These are phyloP conservation scores for Cupressus sempervirens DNA, from an alignment of 75 land plant species.

Conservation along the genomic window DNA sequence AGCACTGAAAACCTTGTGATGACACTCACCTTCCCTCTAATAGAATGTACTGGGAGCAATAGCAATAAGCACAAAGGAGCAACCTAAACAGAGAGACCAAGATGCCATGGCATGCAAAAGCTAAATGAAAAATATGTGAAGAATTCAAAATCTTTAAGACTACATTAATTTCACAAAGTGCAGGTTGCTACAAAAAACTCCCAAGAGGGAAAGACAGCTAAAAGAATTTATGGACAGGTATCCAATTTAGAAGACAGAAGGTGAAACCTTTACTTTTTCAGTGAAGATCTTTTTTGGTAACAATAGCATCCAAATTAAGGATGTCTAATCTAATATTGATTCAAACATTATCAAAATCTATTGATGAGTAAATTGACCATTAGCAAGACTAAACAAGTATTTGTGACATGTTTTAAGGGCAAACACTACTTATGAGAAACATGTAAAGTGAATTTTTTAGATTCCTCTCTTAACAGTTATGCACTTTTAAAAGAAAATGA, in stretches of 20 bases:
- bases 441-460: background rate
- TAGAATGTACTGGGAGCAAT: background rate
- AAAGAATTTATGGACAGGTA: background rate
- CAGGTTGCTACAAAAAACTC: background rate
- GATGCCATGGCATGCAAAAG: too few species aligned
- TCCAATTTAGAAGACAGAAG: background rate
- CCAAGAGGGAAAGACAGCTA: background rate
- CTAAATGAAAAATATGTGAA: background rate
- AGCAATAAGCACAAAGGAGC: background rate
- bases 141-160: background rate
- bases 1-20: background rate
- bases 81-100: too few species aligned
- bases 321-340: background rate
- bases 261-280: background rate
- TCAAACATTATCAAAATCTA: background rate
- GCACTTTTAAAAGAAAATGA: background rate
- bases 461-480: background rate
- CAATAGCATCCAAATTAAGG: background rate
- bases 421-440: too few species aligned
- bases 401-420: background rate
- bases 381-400: background rate
- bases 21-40: background rate
- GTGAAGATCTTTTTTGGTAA: background rate
- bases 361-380: background rate
- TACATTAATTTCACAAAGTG: background rate